Evolutionary conservation across 176 grass and related monocot genomes (phyloP).

Genomic region (Echinochloa phyllopogon): DNA sequence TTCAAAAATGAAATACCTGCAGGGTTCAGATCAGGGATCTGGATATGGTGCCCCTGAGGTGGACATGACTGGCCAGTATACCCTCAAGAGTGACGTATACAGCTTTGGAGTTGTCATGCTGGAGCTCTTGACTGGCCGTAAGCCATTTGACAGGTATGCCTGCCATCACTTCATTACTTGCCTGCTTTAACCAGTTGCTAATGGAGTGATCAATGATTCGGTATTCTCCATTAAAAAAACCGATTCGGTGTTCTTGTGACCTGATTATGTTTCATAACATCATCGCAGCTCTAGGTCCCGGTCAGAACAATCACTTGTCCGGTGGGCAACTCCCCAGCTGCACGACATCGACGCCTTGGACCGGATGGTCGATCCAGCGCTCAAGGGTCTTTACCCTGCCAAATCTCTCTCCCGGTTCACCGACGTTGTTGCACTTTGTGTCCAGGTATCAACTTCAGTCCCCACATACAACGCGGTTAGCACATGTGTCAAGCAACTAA

Average conservation of each 20-base stretch:
- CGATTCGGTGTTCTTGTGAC: constrained; percentile 8
- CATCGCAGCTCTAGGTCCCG: constrained; percentile 56
- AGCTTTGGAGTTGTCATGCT: constrained; percentile 93
- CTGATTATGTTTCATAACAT: constrained; percentile 23
- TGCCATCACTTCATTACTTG: neutral
- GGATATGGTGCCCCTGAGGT: constrained; percentile 78
- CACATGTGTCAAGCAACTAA: neutral
- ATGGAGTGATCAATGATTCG: neutral
- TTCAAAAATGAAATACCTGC: constrained; percentile 41
- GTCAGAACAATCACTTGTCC: constrained; percentile 78
- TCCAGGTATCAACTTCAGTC: constrained; percentile 61
- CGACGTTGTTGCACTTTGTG: constrained; percentile 73
- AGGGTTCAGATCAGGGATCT: constrained; percentile 72
- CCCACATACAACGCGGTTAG: neutral
- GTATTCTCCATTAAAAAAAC: neutral
- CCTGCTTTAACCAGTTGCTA: neutral
- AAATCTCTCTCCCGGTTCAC: constrained; percentile 90
- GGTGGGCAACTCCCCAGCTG: constrained; percentile 79
- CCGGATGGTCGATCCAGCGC: constrained; percentile 77
- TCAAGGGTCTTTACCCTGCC: constrained; percentile 80
- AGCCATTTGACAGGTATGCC: constrained; percentile 79
- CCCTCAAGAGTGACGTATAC: constrained; percentile 92
- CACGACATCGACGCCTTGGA: constrained; percentile 88
- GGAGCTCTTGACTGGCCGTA: constrained; percentile 85
- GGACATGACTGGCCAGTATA: constrained; percentile 76